Evolutionary conservation across 108 stramenopile genomes (phyloP), one percentile per base, ranked within the genome.

Genomic region (Cyclotella cryptica): DNA sequence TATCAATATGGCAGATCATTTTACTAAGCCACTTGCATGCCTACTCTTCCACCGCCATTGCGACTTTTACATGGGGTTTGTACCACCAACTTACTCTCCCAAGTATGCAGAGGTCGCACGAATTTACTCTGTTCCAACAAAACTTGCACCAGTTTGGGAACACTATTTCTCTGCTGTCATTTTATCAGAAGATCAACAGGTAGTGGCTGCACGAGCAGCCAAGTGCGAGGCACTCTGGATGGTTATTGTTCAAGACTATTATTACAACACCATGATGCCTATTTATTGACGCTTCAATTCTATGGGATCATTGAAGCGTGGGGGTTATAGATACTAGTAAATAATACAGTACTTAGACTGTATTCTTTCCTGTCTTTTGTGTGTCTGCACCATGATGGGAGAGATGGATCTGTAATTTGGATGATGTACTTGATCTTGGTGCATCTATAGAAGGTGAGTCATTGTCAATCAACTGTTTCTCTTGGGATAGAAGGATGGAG

Each of bases 21-120:
- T 55, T 8, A 24, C n/a, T 21, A 55, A 55, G 55, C n/a, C 55
- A 24, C 21, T 55, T 2, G 0, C 19, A 15, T 8, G 49, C n/a
- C 10, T 49, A 15, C 22, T 67, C 0, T 22, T 9, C 3, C 24
- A 55, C 21, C 22, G 55, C 24, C 55, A 55, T 24, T 12, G n/a
- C 24, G 55, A 55, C 55, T 55, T 22, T 22, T 22, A 24, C 22
- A 55, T 55, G 55, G 55, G 55, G 5, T 22, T 12, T 12, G 55
- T 55, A 1, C 55, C 55, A 21, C 55, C 55, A 24, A 55, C 22
- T 24, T 55, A 55, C 24, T 55, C 55, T 24, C 55, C 55, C n/a
- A 55, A 24, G 22, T 55, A 55, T 22, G 3, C 6, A 3, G 22
- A 19, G 24, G 55, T 55, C 1, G 55, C 55, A 5, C 22, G 55